Conservation (phyloP, 805 yeast species). For the Millerozyma acaciae region DNA sequence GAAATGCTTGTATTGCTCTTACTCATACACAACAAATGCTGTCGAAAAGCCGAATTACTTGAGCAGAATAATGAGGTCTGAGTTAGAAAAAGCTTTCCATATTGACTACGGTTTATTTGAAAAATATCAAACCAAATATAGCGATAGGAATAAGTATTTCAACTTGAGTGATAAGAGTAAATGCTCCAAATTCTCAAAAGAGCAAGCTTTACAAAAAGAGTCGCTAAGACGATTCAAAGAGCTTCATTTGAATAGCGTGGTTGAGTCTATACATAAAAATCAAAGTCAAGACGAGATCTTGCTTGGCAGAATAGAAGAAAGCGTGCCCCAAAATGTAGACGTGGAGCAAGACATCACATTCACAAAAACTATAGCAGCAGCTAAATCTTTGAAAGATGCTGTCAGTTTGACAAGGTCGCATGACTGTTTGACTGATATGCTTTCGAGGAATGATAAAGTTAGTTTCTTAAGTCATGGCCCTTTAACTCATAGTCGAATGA, state of each 20-base stretch:
- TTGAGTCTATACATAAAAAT: conserved; percentile 2
- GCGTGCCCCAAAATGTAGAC: no score
- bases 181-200: no score
- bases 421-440: no score
- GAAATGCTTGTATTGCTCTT: conserved; percentile 34
- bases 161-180: no score
- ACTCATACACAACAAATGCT: conserved; percentile 30
- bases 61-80: conserved; percentile 14
- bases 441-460: no score
- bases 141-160: not conserved
- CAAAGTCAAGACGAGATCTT: not conserved
- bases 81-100: conserved; percentile 1
- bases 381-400: no score
- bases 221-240: conserved; percentile 6
- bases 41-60: conserved; percentile 42
- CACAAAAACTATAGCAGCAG: no score
- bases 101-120: not conserved
- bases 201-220: conserved; percentile 5
- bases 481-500: no score
- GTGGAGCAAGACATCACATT: no score
- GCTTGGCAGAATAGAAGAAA: no score
- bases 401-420: no score
- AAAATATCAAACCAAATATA: not conserved
- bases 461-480: no score
- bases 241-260: conserved; percentile 3